These are phyloP conservation scores for Chimonanthus salicifolius DNA, from an alignment of 164 flowering plant genomes.

Conservation along the genomic window DNA sequence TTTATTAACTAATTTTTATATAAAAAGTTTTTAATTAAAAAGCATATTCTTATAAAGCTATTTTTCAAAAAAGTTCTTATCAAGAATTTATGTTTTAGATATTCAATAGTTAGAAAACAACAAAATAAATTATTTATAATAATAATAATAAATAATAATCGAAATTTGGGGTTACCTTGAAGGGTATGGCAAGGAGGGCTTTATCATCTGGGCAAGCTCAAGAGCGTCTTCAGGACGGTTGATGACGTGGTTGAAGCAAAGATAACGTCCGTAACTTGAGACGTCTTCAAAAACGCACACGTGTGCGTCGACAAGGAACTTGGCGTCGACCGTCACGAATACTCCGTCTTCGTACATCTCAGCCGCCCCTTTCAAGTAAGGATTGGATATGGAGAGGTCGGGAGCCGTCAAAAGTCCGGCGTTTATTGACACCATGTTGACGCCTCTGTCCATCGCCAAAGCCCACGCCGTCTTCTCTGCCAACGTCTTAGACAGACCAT, in stretches of 20 bases:
- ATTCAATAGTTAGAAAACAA: too few species aligned
- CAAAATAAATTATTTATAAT: too few species aligned
- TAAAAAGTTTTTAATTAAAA: too few species aligned
- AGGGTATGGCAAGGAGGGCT: constrained; percentile 13
- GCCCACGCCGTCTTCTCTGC: constrained; percentile 88
- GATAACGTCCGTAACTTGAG: constrained; percentile 67
- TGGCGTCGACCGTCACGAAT: constrained; percentile 55
- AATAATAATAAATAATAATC: neutral
- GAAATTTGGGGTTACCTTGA: neutral
- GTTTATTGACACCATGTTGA: constrained; percentile 70
- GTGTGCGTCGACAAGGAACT: constrained; percentile 67
- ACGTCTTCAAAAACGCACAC: constrained; percentile 55
- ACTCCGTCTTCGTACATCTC: constrained; percentile 82
- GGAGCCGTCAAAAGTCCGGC: constrained; percentile 48
- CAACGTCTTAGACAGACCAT: constrained; percentile 67
- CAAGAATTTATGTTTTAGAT: too few species aligned
- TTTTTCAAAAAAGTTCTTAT: too few species aligned
- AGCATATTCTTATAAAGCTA: too few species aligned
- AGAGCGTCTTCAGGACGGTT: constrained; percentile 38
- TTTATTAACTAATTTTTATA: too few species aligned
- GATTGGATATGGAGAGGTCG: constrained; percentile 36
- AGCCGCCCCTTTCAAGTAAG: constrained; percentile 74
- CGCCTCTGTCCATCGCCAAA: constrained; percentile 70
- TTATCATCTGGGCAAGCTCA: constrained; percentile 32
- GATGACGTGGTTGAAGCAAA: constrained; percentile 62